Evolutionary conservation across 805 yeast species (phyloP).

Genomic region (Ogataea polymorpha): DNA sequence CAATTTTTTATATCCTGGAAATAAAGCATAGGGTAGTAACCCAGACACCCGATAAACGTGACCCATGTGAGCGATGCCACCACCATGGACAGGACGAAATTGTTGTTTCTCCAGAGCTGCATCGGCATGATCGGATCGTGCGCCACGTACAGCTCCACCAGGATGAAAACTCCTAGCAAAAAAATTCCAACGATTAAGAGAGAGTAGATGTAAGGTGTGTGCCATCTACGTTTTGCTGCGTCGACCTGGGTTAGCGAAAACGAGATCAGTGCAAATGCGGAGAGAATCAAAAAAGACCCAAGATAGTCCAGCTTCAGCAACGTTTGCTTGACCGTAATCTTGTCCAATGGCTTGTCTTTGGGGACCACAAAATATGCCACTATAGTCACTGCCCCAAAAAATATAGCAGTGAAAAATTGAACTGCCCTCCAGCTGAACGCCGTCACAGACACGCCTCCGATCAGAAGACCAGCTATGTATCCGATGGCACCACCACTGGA

Average conservation of each 20-base stretch:
- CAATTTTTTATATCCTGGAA: constrained; percentile 35
- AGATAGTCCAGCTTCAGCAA: constrained; percentile 33
- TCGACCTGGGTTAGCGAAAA: constrained; percentile 40
- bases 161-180: constrained; percentile 27
- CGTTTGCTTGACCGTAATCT: constrained; percentile 11
- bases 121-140: constrained; percentile 40
- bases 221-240: constrained; percentile 37
- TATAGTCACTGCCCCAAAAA: constrained; percentile 27
- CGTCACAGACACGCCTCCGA: constrained; percentile 39
- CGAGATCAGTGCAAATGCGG: constrained; percentile 35
- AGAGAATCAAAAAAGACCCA: constrained; percentile 35
- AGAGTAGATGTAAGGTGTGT: constrained; percentile 40
- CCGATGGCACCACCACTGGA: constrained; percentile 45
- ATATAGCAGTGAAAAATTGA: constrained; percentile 37
- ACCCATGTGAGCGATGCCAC: constrained; percentile 35
- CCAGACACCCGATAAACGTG: constrained; percentile 35
- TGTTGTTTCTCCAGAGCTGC: constrained; percentile 34
- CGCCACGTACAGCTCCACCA: constrained; percentile 37
- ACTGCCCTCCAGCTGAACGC: constrained; percentile 36
- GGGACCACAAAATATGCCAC: constrained; percentile 33
- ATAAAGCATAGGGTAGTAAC: constrained; percentile 36
- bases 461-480: constrained; percentile 34
- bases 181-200: constrained; percentile 35
- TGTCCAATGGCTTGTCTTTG: constrained; percentile 25
- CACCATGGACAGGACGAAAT: constrained; percentile 36